These are phyloP conservation scores for Phtheirospermum japonicum DNA, from an alignment of 257 asterid genomes.

Conservation along the genomic window DNA sequence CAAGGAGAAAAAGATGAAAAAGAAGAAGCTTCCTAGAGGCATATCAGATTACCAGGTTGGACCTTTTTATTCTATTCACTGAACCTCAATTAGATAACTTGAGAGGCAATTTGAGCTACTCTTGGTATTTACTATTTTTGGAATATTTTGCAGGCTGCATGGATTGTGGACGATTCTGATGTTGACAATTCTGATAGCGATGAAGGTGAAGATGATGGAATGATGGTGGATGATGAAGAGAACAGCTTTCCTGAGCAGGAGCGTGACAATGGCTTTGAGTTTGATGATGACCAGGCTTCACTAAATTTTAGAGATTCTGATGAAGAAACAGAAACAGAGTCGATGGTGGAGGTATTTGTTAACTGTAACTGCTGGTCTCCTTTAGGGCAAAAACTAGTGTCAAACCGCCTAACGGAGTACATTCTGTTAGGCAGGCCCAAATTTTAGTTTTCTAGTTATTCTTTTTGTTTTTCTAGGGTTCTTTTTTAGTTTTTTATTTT, in stretches of 20 bases:
- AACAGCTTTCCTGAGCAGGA: slow-evolving; percentile 40
- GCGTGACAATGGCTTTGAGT: slow-evolving; percentile 45
- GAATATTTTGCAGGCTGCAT: slow-evolving; percentile 72
- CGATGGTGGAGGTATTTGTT: slow-evolving; percentile 68
- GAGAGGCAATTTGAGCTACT: not conserved
- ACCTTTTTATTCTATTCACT: not conserved
- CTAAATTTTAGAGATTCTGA: slow-evolving; percentile 65
- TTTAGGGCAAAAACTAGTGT: not conserved
- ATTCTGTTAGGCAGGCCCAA: too few species aligned
- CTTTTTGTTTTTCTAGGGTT: too few species aligned
- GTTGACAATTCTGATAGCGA: slow-evolving; percentile 60
- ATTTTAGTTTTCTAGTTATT: too few species aligned
- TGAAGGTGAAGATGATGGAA: slow-evolving; percentile 66
- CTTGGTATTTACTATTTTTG: slow-evolving; percentile 15
- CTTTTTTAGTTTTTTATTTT: too few species aligned
- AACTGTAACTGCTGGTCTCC: not conserved
- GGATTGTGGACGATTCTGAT: slow-evolving; percentile 87
- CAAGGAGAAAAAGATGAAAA: slow-evolving; percentile 56
- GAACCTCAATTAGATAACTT: too few species aligned
- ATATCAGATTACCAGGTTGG: slow-evolving; percentile 91
- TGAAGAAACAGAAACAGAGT: slow-evolving; percentile 75
- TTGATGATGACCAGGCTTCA: slow-evolving; percentile 78
- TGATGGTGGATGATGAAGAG: slow-evolving; percentile 74
- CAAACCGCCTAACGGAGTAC: too few species aligned
- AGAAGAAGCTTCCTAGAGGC: slow-evolving; percentile 70